phyloP scores from a whole-genome alignment of 306 rosid species.

The Chamaecrista fasciculata region DNA sequence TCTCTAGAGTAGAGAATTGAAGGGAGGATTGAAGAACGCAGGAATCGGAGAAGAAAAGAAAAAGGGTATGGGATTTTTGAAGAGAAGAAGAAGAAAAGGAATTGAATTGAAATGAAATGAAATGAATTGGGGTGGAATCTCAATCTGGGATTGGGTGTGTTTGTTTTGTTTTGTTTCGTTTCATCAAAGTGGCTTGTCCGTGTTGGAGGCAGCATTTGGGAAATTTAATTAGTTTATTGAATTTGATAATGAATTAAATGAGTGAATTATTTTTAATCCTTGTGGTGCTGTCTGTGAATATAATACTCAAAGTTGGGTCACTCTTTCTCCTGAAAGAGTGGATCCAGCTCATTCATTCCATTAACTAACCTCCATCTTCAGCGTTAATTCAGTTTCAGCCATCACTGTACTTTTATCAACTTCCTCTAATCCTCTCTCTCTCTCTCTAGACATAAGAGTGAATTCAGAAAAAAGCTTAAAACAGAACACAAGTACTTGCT shows the following conservation, averaged over 20 bases:
- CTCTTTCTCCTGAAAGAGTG: slow-evolving; percentile 47
- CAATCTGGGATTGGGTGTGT: slow-evolving; percentile 14
- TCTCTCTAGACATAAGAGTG: too few relatives aligned
- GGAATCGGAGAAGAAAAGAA: slow-evolving; percentile 26
- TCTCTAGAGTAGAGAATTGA: background rate
- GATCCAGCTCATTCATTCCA: slow-evolving; percentile 69
- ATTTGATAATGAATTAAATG: background rate
- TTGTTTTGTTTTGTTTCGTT: too few relatives aligned
- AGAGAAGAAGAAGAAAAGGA: background rate
- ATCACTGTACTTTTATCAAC: background rate
- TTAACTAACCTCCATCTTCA: slow-evolving; percentile 46
- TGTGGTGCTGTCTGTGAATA: slow-evolving; percentile 30
- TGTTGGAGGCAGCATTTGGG: slow-evolving; percentile 1
- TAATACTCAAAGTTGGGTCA: slow-evolving; percentile 50
- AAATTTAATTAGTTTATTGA: background rate
- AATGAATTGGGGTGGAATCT: background rate
- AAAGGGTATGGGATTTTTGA: slow-evolving; percentile 13
- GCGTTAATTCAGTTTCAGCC: slow-evolving; percentile 14
- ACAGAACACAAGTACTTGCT: too few relatives aligned
- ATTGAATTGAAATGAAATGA: background rate
- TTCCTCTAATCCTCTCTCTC: background rate
- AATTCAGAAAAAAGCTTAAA: too few relatives aligned
- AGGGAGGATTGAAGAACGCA: slow-evolving; percentile 27
- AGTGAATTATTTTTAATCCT: slow-evolving; percentile 5
- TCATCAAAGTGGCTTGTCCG: slow-evolving; percentile 21